phyloP scores from a whole-genome alignment of 2,329 filamentous ascomycete genomes.

The Monosporascus sp. region DNA sequence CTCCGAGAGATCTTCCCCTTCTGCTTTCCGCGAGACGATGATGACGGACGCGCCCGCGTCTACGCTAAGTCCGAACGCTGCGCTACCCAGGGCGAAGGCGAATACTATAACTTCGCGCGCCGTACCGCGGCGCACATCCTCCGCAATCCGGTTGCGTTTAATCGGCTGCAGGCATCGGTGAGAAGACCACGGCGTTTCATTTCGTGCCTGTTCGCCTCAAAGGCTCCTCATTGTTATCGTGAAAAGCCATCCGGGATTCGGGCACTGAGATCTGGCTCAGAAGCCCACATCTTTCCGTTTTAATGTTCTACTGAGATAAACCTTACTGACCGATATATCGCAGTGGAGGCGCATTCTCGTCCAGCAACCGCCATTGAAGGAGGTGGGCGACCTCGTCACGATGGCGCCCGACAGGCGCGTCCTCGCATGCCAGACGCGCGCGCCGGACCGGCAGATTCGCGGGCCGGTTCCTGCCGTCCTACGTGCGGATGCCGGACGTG shows the following conservation, averaged over 20 bases:
- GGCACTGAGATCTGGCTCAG: too few species aligned
- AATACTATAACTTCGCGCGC: not conserved
- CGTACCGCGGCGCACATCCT: not conserved
- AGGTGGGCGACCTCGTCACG: not conserved
- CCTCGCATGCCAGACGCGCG: not conserved
- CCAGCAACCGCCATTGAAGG: conserved; percentile 4
- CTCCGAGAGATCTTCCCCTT: conserved; percentile 2
- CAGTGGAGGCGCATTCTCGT: conserved; percentile 6
- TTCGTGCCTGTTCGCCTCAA: too few species aligned
- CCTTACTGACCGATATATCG: not conserved
- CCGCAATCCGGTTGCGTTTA: not conserved
- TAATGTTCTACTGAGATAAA: not conserved
- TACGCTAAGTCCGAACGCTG: not conserved
- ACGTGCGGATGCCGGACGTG: not conserved
- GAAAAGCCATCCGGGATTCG: too few species aligned
- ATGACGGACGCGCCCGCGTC: not conserved
- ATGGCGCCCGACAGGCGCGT: not conserved
- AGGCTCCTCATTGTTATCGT: too few species aligned
- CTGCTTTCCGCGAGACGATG: not conserved
- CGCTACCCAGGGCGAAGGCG: not conserved
- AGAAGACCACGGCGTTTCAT: not conserved
- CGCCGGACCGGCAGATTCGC: not conserved
- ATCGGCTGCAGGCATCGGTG: not conserved
- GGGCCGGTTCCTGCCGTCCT: not conserved
- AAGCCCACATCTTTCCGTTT: too few species aligned